These are phyloP conservation scores for Nectriaceae sp. DNA, from an alignment of 2,329 filamentous ascomycete species.

Conservation along the genomic window DNA sequence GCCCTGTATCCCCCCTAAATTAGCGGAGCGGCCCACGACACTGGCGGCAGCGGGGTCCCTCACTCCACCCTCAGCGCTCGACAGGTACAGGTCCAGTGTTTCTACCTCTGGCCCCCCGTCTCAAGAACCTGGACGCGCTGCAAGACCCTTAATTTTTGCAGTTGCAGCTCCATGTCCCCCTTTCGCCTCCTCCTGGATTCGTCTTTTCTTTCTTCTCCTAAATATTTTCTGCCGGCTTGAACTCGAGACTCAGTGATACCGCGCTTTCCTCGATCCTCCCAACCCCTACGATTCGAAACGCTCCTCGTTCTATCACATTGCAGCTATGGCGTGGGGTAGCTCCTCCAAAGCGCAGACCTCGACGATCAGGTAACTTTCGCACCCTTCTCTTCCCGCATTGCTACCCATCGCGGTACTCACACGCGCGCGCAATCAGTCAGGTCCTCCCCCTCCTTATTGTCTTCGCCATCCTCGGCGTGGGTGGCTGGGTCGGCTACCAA, in stretches of 20 bases:
- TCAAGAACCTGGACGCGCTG: no score
- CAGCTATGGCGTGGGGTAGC: slow-evolving; percentile 1
- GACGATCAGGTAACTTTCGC: not conserved
- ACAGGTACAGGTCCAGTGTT: no score
- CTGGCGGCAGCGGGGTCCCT: no score
- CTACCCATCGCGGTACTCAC: no score
- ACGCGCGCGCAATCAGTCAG: no score
- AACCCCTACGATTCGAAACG: not conserved
- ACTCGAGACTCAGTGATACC: no score
- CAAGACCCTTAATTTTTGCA: not conserved
- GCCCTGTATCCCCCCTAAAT: no score
- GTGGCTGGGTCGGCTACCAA: slow-evolving; percentile 70
- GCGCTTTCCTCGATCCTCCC: not conserved
- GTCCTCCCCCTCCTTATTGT: slow-evolving; percentile 68
- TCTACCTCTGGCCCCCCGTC: no score
- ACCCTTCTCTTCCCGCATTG: not conserved
- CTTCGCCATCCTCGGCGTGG: slow-evolving; percentile 60
- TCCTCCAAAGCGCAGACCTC: not conserved
- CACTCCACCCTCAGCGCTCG: no score
- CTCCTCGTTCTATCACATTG: not conserved
- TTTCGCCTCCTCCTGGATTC: not conserved
- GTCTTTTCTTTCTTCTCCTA: not conserved
- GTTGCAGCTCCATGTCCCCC: not conserved
- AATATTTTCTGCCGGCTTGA: not conserved
- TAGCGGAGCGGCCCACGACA: no score